Evolutionary conservation across 306 rosid genomes (phyloP).

Genomic region (Medicago truncatula): DNA sequence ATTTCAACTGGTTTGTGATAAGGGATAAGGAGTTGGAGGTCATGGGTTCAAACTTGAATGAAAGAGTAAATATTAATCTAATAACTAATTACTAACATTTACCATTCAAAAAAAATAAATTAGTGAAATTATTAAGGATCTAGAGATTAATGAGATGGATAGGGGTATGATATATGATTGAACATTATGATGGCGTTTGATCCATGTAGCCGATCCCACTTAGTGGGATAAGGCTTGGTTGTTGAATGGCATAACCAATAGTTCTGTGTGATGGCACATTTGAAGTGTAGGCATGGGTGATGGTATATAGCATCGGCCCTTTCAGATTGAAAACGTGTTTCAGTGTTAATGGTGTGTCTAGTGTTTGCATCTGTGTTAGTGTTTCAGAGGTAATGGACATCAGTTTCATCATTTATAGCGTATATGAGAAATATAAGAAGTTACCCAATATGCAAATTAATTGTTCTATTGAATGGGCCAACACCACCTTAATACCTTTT

Average conservation of each 20-base stretch:
- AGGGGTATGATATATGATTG: too few relatives aligned
- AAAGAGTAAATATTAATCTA: too few relatives aligned
- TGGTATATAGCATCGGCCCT: background rate
- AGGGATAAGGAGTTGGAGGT: too few relatives aligned
- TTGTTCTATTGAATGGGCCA: constrained; percentile 10
- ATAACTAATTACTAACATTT: too few relatives aligned
- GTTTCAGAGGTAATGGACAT: constrained; percentile 2
- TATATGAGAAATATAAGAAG: background rate
- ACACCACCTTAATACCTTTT: background rate
- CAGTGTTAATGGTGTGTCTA: background rate
- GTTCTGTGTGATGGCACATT: constrained; percentile 1
- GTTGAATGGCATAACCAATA: background rate
- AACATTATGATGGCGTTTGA: too few relatives aligned
- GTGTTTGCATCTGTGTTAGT: background rate
- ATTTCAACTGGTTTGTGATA: too few relatives aligned
- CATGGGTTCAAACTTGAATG: too few relatives aligned
- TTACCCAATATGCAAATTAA: background rate
- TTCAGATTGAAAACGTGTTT: background rate
- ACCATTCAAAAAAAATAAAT: too few relatives aligned
- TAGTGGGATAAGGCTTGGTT: too few relatives aligned
- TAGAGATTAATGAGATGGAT: too few relatives aligned
- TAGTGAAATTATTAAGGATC: too few relatives aligned
- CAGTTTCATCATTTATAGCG: constrained; percentile 12
- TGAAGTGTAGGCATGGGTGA: constrained; percentile 3
- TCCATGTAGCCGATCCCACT: too few relatives aligned